A percentile compares a stretch with the other conserved stretches of the same genome.
Evolutionary conservation across 805 yeast species (phyloP).

Genomic region (Dipodascopsis uninucleata): DNA sequence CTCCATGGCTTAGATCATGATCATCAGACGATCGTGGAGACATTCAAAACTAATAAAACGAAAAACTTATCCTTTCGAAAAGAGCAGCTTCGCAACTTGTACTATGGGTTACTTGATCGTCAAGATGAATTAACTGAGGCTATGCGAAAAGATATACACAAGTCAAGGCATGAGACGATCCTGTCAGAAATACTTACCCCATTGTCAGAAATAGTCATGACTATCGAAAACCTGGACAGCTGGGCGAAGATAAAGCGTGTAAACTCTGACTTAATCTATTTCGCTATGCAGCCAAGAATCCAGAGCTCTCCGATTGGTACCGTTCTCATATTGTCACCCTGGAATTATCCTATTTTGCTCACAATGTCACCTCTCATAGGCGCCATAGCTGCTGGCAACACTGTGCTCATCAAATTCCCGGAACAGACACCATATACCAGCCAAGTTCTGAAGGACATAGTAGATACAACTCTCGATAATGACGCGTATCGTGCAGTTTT

Average conservation of each 20-base stretch:
- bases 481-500: conserved; percentile 60
- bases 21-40: conserved; percentile 35
- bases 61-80: conserved; percentile 54
- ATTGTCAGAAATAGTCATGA: conserved; percentile 53
- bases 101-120: conserved; percentile 59
- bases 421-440: conserved; percentile 68
- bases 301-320: conserved; percentile 50
- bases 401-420: conserved; percentile 70
- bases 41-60: conserved; percentile 47
- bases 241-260: conserved; percentile 55
- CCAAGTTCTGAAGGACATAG: conserved; percentile 50
- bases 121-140: conserved; percentile 55
- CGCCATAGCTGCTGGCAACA: conserved; percentile 83
- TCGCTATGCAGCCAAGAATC: conserved; percentile 29
- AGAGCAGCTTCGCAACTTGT: conserved; percentile 62
- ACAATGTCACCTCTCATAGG: conserved; percentile 65
- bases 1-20: background rate
- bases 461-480: conserved; percentile 52
- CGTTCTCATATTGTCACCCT: conserved; percentile 70
- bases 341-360: conserved; percentile 72
- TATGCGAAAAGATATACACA: conserved; percentile 61
- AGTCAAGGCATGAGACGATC: conserved; percentile 59
- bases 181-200: conserved; percentile 53
- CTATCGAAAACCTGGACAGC: conserved; percentile 55
- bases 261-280: conserved; percentile 9